Conservation (phyloP, 331 rosid genomes). For the Stylosanthes scabra region DNA sequence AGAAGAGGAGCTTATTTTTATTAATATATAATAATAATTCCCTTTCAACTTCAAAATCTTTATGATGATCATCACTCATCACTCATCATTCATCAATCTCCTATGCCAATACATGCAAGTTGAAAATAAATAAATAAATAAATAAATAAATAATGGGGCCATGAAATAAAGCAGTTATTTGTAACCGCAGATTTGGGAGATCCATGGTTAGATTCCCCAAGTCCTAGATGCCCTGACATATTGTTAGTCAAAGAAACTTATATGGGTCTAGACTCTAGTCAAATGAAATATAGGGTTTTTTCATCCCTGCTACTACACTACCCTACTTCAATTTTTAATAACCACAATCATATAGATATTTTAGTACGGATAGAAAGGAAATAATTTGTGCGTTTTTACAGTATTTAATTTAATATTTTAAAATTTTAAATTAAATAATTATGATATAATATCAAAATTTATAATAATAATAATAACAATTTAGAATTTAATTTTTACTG, state of each 20-base stretch:
- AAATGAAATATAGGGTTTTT: neutral
- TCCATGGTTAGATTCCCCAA: slow-evolving; percentile 32
- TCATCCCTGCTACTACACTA: neutral
- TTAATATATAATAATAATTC: neutral
- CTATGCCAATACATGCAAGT: slow-evolving; percentile 34
- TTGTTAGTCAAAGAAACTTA: slow-evolving; percentile 27
- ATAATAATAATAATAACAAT: too few relatives aligned
- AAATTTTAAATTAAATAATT: too few relatives aligned
- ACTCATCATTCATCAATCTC: neutral
- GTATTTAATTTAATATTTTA: too few relatives aligned
- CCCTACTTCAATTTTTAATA: neutral
- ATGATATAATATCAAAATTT: too few relatives aligned
- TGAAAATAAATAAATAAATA: slow-evolving; percentile 10
- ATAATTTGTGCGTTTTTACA: too few relatives aligned
- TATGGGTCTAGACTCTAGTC: neutral
- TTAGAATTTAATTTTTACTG: too few relatives aligned
- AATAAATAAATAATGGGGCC: slow-evolving; percentile 6
- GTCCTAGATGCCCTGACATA: slow-evolving; percentile 21
- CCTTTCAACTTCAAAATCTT: slow-evolving; percentile 45
- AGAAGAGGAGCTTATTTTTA: neutral
- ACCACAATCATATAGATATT: neutral
- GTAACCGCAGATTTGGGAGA: slow-evolving; percentile 37
- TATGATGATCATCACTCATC: too few relatives aligned
- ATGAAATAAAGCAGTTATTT: slow-evolving; percentile 5
- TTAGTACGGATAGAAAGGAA: too few relatives aligned